Evolutionary conservation across 1,284 basidiomycete species (phyloP).

Genomic region (Volvariella volvacea): DNA sequence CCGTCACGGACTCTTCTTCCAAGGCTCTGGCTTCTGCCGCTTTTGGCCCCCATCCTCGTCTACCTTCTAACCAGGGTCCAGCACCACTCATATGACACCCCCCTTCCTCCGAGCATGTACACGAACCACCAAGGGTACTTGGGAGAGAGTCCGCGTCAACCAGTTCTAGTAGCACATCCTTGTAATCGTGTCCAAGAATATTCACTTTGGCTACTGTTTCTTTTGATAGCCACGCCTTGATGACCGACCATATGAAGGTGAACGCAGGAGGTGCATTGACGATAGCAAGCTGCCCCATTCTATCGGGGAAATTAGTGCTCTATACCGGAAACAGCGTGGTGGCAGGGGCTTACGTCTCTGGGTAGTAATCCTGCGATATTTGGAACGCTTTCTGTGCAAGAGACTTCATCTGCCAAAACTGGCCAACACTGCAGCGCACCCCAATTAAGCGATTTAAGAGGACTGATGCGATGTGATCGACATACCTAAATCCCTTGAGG

Average conservation of each 20-base stretch:
- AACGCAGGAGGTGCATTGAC: slow-evolving; percentile 68
- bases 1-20: slow-evolving; percentile 4
- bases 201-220: slow-evolving; percentile 63
- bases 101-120: slow-evolving; percentile 45
- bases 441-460: slow-evolving; percentile 1
- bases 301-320: slow-evolving; percentile 14
- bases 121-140: slow-evolving; percentile 31
- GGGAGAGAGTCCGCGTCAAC: slow-evolving; percentile 46
- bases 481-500: slow-evolving; percentile 60
- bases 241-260: slow-evolving; percentile 59
- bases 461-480: slow-evolving; percentile 6
- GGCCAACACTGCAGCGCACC: slow-evolving; percentile 36
- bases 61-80: slow-evolving; percentile 64
- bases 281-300: slow-evolving; percentile 63
- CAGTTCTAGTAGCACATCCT: slow-evolving; percentile 43
- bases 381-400: slow-evolving; percentile 56
- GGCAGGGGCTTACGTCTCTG: slow-evolving; percentile 51
- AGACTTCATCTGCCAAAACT: slow-evolving; percentile 71
- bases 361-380: slow-evolving; percentile 70
- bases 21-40: slow-evolving; percentile 13
- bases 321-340: neutral
- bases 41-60: slow-evolving; percentile 43
- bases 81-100: slow-evolving; percentile 56
- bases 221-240: slow-evolving; percentile 66
- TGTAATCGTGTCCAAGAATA: slow-evolving; percentile 55